phyloP scores from a whole-genome alignment of 495 filamentous ascomycete species.

The Penicillium cinerascens region DNA sequence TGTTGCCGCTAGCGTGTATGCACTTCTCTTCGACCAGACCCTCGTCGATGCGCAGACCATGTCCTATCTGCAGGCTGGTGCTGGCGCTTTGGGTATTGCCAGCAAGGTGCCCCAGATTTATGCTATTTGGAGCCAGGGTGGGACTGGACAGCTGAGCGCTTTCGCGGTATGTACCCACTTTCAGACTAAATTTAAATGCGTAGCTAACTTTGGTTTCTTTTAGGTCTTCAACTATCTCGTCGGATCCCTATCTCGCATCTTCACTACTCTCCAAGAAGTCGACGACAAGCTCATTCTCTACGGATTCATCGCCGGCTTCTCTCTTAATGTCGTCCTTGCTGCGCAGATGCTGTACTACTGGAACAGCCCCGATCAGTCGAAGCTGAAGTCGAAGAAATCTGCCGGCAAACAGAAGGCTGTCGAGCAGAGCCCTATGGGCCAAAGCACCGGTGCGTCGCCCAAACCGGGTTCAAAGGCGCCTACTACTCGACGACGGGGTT shows the following conservation, averaged over 20 bases:
- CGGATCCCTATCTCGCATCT: constrained; percentile 88
- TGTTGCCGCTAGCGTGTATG: constrained; percentile 61
- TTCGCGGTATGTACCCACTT: constrained; percentile 63
- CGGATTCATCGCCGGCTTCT: constrained; percentile 84
- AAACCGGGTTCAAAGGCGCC: constrained; percentile 36
- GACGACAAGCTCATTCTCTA: constrained; percentile 93
- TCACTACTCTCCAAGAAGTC: constrained; percentile 94
- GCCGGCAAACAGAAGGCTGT: constrained; percentile 25
- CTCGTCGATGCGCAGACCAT: constrained; percentile 66
- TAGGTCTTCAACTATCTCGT: constrained; percentile 97
- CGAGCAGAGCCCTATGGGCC: constrained; percentile 27
- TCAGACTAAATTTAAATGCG: neutral
- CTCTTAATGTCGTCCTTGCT: constrained; percentile 81
- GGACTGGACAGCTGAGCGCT: constrained; percentile 92
- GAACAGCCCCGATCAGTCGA: constrained; percentile 59
- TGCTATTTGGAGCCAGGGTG: constrained; percentile 75
- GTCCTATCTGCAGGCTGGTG: constrained; percentile 76
- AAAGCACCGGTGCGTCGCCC: constrained; percentile 37
- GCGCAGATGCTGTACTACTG: constrained; percentile 96
- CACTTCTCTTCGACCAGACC: constrained; percentile 63
- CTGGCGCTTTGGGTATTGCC: constrained; percentile 74
- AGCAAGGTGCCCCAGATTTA: constrained; percentile 92
- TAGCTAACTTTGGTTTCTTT: constrained; percentile 8
- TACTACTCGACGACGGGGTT: constrained; percentile 50
- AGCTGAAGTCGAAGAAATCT: constrained; percentile 41